Percentiles rank a stretch among this genome's conserved stretches.
Evolutionary conservation across 176 grass and related monocot genomes (phyloP).

Genomic region (Calamus simplicifolius): DNA sequence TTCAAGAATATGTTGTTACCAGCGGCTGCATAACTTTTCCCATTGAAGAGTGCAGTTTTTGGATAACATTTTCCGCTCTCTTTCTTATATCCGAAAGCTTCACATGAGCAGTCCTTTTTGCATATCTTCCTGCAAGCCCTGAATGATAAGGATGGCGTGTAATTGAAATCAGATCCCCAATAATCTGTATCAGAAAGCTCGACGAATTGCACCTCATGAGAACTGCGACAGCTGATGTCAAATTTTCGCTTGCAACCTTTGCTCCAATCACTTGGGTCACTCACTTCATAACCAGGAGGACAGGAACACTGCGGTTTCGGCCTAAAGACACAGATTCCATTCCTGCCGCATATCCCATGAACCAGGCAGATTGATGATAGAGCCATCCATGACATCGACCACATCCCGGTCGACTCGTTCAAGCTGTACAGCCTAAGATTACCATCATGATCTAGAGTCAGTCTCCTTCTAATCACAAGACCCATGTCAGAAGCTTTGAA

Average conservation of each 20-base stretch:
- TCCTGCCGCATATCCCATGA: conserved; percentile 44
- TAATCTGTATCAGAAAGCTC: conserved; percentile 21
- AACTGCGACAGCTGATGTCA: conserved; percentile 19
- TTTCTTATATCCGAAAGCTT: conserved; percentile 19
- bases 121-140: conserved; percentile 20
- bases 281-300: conserved; percentile 39
- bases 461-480: not conserved
- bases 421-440: conserved; percentile 41
- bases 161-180: conserved; percentile 38
- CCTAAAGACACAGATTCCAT: conserved; percentile 39
- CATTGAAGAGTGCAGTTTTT: conserved; percentile 19
- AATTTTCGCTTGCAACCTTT: conserved; percentile 44
- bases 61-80: not conserved
- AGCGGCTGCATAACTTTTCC: not conserved
- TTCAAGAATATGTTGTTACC: conserved; percentile 1
- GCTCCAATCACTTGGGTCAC: conserved; percentile 31
- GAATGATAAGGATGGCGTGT: fast-evolving
- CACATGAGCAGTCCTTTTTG: conserved; percentile 3
- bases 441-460: conserved; percentile 23
- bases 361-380: conserved; percentile 21
- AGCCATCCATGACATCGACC: conserved; percentile 44
- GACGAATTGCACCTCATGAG: conserved; percentile 12
- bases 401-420: conserved; percentile 5
- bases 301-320: conserved; percentile 33
- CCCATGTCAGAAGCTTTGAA: not conserved